Base-by-base conservation (phyloP, 2,329 filamentous ascomycete genomes). In the Xylariomycetidae sp. region DNA sequence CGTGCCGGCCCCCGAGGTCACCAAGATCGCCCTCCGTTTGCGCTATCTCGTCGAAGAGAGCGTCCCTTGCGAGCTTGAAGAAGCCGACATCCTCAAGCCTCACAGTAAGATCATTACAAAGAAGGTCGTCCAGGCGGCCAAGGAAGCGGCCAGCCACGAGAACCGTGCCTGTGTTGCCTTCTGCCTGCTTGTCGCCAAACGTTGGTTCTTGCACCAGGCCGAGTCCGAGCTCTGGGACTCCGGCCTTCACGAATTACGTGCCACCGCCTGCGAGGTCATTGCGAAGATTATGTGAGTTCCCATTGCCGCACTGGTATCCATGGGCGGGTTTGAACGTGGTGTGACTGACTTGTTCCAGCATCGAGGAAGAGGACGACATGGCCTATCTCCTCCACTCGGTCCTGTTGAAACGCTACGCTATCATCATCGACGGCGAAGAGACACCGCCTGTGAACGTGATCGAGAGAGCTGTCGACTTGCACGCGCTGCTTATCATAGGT, bases 401-500 rank as follows among this genome's bases (percentile, higher is more conserved):
- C 3, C 70, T 98, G 12, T 77, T 98, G 22, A 90, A 88, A 57
- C 79, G 90, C 18, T 98, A 95, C 63, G 87, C 87, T 3, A 82
- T 90, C 48, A 57, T 94, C 6, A 60, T 84, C 25, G 74, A 90
- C 43, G 79, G 77, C 25, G 69, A 82, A 43, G 69, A 82, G 25
- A 88, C 86, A 1, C 64, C 72, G 2, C 85, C 90, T 0, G 73
- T 82, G 42, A 98, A 96, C 53, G 92, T 86, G 15, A 80, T 98
- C 38, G 92, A 98, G 59, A 85, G 87, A 52, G 86, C 92, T 0
- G 88, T 96, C 22, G 92, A 98, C 51, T 64, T 96, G 17, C 92
- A 98, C 56, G 87, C 90, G 1, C 68, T 96, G 28, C 72, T 76
- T 10, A 79, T 98, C 29, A 96, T 96, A 42, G 87, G 87, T 3